Base-by-base conservation (phyloP, 495 filamentous ascomycete species). In the Aspergillus indologenus region DNA sequence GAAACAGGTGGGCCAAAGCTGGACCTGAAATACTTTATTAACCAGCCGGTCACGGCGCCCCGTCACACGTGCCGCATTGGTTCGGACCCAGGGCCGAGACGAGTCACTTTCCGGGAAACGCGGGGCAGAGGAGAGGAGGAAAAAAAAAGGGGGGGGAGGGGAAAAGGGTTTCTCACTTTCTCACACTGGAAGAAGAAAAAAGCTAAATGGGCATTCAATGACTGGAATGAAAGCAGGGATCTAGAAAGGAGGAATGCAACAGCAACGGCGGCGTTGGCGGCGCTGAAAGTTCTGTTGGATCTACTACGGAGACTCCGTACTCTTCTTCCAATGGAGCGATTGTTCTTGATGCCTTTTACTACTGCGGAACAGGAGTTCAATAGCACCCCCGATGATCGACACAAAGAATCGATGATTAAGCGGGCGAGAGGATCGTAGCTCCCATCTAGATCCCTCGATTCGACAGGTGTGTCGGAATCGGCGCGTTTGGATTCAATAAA, bases 41-140 rank as follows among this genome's bases (percentile, higher is more conserved):
- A 40, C 5, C 34, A 40, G 7, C 34, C 34, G 34, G 34, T 40
- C 34, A 40, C 34, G 34, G 47, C 18, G 56, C 15, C 26, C 31
- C 34, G 56, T 43, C 48, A 53, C 56, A 58, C 56, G 56, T 58
- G 56, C 56, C 47, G 54, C 44, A 57, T 31, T 20, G 24, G 56
- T 29, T 46, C 55, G 55, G 55, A 50, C 55, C 19, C 34, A 57
- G 11, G 45, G 34, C 55, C 45, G 45, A 57, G 45, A 40, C 46
- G 9, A 42, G 19, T 23, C 52, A 50, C 45, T 31, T 44, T 20
- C 24, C 44, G 34, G 34, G 46, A 22, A 58, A 62, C 50, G 60
- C 50, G 60, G 60, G 60, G 60, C 54, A 58, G 48, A 51, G 29
- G 58, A 53, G 43, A 31, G 20, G 22, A 31, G 23, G n/a, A 34